These are phyloP conservation scores for Myriangium duriaei DNA, from an alignment of 2,329 filamentous ascomycete species.

Conservation along the genomic window DNA sequence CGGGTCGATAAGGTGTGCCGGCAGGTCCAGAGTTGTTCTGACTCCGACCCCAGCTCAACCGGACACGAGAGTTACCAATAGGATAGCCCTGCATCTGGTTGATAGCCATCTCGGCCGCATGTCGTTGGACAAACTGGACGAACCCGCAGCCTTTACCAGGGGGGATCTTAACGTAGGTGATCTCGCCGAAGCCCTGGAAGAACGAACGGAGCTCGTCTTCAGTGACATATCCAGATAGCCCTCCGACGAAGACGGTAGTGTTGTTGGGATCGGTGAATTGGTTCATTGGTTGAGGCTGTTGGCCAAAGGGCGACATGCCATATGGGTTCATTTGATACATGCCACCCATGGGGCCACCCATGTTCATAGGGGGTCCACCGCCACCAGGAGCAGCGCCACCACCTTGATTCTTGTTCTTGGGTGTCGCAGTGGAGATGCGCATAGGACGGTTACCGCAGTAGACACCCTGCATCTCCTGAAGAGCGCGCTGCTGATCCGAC, in stretches of 20 bases:
- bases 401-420: conserved; percentile 67
- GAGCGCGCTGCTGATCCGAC: conserved; percentile 85
- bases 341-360: conserved; percentile 41
- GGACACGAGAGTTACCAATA: conserved; percentile 95
- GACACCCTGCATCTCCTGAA: conserved; percentile 97
- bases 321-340: conserved; percentile 62
- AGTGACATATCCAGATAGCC: conserved; percentile 92
- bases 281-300: conserved; percentile 70
- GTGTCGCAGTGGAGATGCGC: conserved; percentile 94
- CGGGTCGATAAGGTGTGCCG: conserved; percentile 91
- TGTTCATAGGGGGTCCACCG: conserved; percentile 34
- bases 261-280: conserved; percentile 99
- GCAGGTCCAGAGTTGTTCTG: conserved; percentile 98
- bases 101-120: conserved; percentile 99
- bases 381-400: conserved; percentile 37
- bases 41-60: conserved; percentile 91
- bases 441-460: conserved; percentile 98
- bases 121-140: conserved; percentile 96
- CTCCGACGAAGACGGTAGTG: conserved; percentile 96
- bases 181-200: conserved; percentile 99
- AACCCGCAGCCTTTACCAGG: conserved; percentile 98
- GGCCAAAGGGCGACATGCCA: conserved; percentile 23
- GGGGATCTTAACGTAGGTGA: conserved; percentile 99
- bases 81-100: conserved; percentile 99
- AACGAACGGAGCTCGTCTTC: conserved; percentile 99